A percentile compares a stretch with the other conserved stretches of the same genome.
Evolutionary conservation across 306 rosid genomes (phyloP).

Genomic region (Pterocarpus santalinus): DNA sequence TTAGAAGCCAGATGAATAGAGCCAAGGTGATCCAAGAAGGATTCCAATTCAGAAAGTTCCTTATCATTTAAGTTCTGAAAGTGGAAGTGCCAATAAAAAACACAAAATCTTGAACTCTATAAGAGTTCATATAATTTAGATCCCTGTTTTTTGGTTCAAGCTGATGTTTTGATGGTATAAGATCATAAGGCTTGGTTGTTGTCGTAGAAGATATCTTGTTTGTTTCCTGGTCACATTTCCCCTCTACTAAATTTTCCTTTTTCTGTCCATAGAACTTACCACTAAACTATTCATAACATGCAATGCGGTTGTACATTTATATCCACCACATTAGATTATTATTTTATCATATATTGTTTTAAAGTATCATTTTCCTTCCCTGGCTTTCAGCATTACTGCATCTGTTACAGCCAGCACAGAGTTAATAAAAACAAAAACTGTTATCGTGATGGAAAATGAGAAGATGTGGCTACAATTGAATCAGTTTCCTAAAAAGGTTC

Average conservation of each 20-base stretch:
- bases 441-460: conserved; percentile 79
- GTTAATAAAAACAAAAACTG: conserved; percentile 73
- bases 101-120: background rate
- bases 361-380: conserved; percentile 31
- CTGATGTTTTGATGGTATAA: conserved; percentile 20
- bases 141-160: conserved; percentile 14
- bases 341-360: conserved; percentile 25
- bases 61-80: background rate
- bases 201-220: conserved; percentile 19
- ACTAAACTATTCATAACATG: conserved; percentile 20
- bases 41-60: background rate
- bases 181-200: background rate
- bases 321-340: conserved; percentile 21
- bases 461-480: conserved; percentile 76
- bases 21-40: background rate
- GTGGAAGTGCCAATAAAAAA: background rate
- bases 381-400: conserved; percentile 77
- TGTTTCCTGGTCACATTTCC: background rate
- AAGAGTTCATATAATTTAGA: background rate
- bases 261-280: background rate
- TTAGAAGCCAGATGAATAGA: background rate
- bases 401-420: conserved; percentile 91
- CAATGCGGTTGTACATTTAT: conserved; percentile 4
- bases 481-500: conserved; percentile 73
- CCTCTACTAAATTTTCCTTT: background rate